A percentile compares a stretch with the other conserved stretches of the same genome.
These are phyloP conservation scores for Colletotrichum euphorbiae DNA, from an alignment of 2,329 filamentous ascomycete genomes.

Conservation along the genomic window DNA sequence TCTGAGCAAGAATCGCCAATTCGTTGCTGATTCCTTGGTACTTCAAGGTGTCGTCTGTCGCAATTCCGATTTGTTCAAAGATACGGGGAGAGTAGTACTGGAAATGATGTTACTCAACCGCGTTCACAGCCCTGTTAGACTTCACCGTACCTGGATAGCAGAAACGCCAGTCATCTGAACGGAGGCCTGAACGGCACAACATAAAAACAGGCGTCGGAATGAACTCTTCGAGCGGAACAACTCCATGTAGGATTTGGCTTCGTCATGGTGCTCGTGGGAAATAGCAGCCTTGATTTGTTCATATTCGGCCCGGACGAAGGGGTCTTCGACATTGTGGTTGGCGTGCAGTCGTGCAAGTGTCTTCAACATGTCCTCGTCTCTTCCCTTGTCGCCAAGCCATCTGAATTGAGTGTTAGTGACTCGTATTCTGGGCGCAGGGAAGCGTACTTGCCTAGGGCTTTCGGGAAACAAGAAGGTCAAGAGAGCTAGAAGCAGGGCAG, in stretches of 20 bases:
- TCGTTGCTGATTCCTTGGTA: conserved; percentile 82
- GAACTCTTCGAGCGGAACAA: conserved; percentile 71
- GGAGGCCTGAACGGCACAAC: conserved; percentile 75
- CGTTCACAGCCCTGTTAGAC: not conserved
- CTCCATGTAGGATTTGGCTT: conserved; percentile 76
- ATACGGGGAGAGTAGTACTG: conserved; percentile 75
- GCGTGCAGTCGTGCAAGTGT: conserved; percentile 77
- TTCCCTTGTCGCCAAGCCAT: conserved; percentile 80
- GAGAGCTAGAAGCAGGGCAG: conserved; percentile 71
- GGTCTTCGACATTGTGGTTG: conserved; percentile 71
- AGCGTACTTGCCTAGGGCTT: conserved; percentile 55
- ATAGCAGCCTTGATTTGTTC: conserved; percentile 76
- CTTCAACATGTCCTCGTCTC: conserved; percentile 70
- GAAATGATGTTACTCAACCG: not conserved
- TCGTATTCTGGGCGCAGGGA: not conserved
- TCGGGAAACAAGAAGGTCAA: conserved; percentile 80
- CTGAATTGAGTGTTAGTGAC: conserved; percentile 44
- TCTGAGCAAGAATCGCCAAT: conserved; percentile 76
- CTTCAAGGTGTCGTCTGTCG: conserved; percentile 71
- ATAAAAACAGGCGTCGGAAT: conserved; percentile 78
- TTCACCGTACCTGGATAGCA: conserved; percentile 76
- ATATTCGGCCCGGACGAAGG: conserved; percentile 61
- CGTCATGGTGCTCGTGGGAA: conserved; percentile 72
- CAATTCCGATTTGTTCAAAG: conserved; percentile 77
- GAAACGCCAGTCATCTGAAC: conserved; percentile 80